Conservation (phyloP, 768 basidiomycete genomes). For the Pholiota conissans region DNA sequence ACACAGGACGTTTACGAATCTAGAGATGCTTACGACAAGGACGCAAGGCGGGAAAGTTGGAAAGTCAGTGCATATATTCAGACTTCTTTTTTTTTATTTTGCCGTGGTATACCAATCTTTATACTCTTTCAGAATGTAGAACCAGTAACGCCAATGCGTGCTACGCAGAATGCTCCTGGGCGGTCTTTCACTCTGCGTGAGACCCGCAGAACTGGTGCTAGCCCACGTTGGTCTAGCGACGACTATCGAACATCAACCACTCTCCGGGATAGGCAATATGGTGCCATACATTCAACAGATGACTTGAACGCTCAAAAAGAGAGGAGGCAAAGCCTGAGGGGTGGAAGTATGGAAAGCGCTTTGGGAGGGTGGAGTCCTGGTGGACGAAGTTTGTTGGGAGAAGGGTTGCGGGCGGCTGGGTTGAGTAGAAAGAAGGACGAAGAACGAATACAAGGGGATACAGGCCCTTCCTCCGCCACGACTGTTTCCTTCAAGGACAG, state of each 20-base stretch:
- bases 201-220: slow-evolving; percentile 15
- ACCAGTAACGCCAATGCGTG: slow-evolving; percentile 39
- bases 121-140: slow-evolving; percentile 27
- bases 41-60: slow-evolving; percentile 14
- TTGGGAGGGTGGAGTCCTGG: slow-evolving; percentile 38
- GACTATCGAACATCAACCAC: slow-evolving; percentile 24
- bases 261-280: slow-evolving; percentile 21
- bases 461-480: slow-evolving; percentile 5
- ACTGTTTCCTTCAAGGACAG: slow-evolving; percentile 29
- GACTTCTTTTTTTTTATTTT: background rate
- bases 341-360: slow-evolving; percentile 72
- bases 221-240: slow-evolving; percentile 26
- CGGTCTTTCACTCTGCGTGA: slow-evolving; percentile 31
- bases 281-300: slow-evolving; percentile 4
- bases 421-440: slow-evolving; percentile 40
- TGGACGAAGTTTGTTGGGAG: slow-evolving; percentile 60
- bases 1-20: slow-evolving; percentile 3
- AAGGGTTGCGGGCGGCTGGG: slow-evolving; percentile 72
- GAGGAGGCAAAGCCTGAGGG: slow-evolving; percentile 54
- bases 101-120: background rate
- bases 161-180: slow-evolving; percentile 13
- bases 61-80: slow-evolving; percentile 21
- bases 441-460: slow-evolving; percentile 9
- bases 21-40: slow-evolving; percentile 28
- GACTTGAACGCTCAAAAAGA: slow-evolving; percentile 28